Percentiles rank a stretch among this genome's conserved stretches.
These are phyloP conservation scores for Spathaspora gorwiae DNA, from an alignment of 805 yeast genomes.

Conservation along the genomic window DNA sequence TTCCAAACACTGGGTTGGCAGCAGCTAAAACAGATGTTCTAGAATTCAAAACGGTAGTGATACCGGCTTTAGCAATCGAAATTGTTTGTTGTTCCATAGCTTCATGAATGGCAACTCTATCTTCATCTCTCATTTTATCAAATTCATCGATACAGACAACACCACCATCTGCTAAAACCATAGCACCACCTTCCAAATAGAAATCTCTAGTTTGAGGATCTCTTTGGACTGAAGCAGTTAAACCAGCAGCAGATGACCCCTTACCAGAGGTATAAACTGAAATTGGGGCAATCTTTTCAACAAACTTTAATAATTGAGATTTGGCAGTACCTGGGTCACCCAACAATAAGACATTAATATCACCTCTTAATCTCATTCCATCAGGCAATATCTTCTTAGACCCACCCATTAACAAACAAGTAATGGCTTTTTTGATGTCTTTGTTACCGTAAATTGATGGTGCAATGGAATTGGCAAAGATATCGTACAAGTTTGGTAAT, in stretches of 20 bases:
- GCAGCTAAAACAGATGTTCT: conserved; percentile 97
- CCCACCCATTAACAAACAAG: conserved; percentile 92
- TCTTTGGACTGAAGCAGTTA: conserved; percentile 95
- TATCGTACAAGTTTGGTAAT: conserved; percentile 77
- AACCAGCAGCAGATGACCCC: conserved; percentile 99
- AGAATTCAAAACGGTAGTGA: conserved; percentile 92
- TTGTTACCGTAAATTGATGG: conserved; percentile 93
- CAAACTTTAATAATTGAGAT: conserved; percentile 91
- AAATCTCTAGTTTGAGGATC: conserved; percentile 86
- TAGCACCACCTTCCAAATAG: conserved; percentile 97
- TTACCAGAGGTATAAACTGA: conserved; percentile 97
- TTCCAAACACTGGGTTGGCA: conserved; percentile 94
- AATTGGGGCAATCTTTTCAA: conserved; percentile 90
- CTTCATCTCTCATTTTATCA: conserved; percentile 99
- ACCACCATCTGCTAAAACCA: conserved; percentile 99
- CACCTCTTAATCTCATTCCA: conserved; percentile 96
- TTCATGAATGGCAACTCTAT: conserved; percentile 97
- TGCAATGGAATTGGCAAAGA: conserved; percentile 85
- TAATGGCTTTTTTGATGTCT: conserved; percentile 90
- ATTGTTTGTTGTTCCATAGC: conserved; percentile 99
- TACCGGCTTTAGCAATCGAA: conserved; percentile 98
- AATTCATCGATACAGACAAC: conserved; percentile 99
- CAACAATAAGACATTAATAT: conserved; percentile 82
- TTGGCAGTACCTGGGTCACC: conserved; percentile 99
- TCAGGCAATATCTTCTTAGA: conserved; percentile 89